Evolutionary conservation across 106 monocot species (phyloP).

Genomic region (Chionographis japonica): DNA sequence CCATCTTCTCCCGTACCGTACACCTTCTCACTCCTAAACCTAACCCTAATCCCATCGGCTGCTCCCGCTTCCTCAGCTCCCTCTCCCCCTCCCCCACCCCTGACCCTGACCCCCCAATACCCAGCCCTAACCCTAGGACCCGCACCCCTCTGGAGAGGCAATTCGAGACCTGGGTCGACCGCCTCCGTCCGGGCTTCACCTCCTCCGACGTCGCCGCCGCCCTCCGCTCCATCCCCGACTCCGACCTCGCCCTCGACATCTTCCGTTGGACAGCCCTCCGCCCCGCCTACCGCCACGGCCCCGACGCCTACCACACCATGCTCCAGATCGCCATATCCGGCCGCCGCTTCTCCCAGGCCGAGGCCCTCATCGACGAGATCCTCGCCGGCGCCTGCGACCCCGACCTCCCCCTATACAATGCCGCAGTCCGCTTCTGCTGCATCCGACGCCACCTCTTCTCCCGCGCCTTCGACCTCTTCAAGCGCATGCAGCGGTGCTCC

Average conservation of each 20-base stretch:
- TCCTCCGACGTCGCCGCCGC: constrained; percentile 44
- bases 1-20: not conserved
- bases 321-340: constrained; percentile 37
- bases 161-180: constrained; percentile 52
- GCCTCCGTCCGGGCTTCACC: constrained; percentile 65
- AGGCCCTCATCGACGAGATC: constrained; percentile 58
- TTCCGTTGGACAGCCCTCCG: constrained; percentile 78
- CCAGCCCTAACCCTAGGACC: constrained; percentile 7
- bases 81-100: not conserved
- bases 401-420: constrained; percentile 55
- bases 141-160: constrained; percentile 48
- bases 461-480: constrained; percentile 84
- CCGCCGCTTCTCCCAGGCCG: constrained; percentile 65
- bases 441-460: constrained; percentile 76
- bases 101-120: not conserved
- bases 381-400: constrained; percentile 78
- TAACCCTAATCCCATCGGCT: not conserved
- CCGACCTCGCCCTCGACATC: constrained; percentile 80
- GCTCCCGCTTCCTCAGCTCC: not conserved
- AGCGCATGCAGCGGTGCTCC: constrained; percentile 35
- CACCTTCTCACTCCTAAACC: not conserved
- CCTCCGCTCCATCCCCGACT: constrained; percentile 45
- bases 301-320: constrained; percentile 57
- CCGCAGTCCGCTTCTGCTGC: constrained; percentile 74
- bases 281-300: constrained; percentile 52